Evolutionary conservation across 495 filamentous ascomycete genomes (phyloP), one percentile per base, ranked within the genome.

Genomic region (Trichocladium uniseriatum): DNA sequence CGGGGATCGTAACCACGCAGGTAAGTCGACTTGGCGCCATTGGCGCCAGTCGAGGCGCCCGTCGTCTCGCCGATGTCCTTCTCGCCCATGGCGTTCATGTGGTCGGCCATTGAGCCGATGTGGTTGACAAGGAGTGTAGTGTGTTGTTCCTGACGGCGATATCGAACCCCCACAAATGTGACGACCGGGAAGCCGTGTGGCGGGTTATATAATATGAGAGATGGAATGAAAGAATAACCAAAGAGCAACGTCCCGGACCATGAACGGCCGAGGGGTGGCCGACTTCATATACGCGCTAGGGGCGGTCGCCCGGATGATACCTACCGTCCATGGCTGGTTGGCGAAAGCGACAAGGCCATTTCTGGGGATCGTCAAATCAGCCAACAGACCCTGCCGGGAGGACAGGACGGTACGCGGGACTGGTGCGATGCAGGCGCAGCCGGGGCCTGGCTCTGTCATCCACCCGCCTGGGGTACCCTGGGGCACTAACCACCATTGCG

Each of bases 1-100:
- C 74, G 71, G 46, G 76, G 75, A 61, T 79, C 78, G 56, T 73
- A 68, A 59, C 73, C 69, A 7, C 59, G 64, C 28, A 63, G 55
- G 24, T 51, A 36, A 11, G 57, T 36, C 27, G 50, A 31, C 22
- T 49, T 34, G 35, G 24, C 13, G 44, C 58, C 62, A 41, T 71
- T 70, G 55, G 45, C 32, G 2, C 27, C 46, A 20, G 55, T 56
- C 3, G 54, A 52, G 15, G 58, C 37, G 27, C 54, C 57, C 31
- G 60, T 60, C 32, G 59, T 54, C 19, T 52, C 48, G 42, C 52
- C 51, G 21, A 52, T 43, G 14, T 68, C 62, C 62, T 72, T 68
- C 58, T 68, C 66, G 15, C 19, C 7, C 35, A 47, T 6, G 16
- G 38, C 5, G 34, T 51, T 20, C 15, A 42, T 18, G 2, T 38